Base-by-base conservation (phyloP, 768 basidiomycete genomes). In the Fomitopsis pulvina region DNA sequence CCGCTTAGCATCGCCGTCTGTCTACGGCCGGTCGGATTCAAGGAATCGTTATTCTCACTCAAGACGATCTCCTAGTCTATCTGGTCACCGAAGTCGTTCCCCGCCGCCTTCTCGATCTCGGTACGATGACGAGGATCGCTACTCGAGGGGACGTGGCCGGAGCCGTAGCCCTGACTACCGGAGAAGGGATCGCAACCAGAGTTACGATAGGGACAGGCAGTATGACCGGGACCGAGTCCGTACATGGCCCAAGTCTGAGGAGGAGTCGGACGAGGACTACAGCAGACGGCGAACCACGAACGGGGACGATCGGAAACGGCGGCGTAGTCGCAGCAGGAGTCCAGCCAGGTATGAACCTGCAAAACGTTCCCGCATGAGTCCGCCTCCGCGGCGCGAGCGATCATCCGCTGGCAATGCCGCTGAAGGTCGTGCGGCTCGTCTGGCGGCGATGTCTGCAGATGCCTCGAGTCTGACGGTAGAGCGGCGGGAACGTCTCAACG, bases 381-480 rank as follows among this genome's bases (percentile, higher is more conserved):
- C 70, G 24, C 42, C 52, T 18, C 57, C 54, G 6, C 51, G 63
- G 43, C 63, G 58, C 25, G 57, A 60, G 22, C 41, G 42, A 9
- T 14, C 41, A 2, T 57, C 57, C 22, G 25, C 51, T 26, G 45
- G 61, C 28, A 57, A 63, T 44, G 52, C 57, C 45, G 62, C 67
- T 7, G 72, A 76, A 1, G 85, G 84, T 25, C 85, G 93, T 28
- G 83, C 83, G 2, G 87, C 88, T 24, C 83, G 89, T n/a, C 72
- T 98, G 25, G 94, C 91, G 0, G 87, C 92, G 4, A 98, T 98
- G 95, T 68, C 83, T 21, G 68, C 76, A 1, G 80, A 85, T 51
- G 95, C 95, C 1, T 65, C 71, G n/a, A 65, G 66, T 7, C 74
- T 92, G 70, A 77, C 79, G 41, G 64, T 66, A 0, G 83, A 92